Evolutionary conservation across 2,329 filamentous ascomycete genomes (phyloP).

Genomic region (Pseudogymnoascus sp.): DNA sequence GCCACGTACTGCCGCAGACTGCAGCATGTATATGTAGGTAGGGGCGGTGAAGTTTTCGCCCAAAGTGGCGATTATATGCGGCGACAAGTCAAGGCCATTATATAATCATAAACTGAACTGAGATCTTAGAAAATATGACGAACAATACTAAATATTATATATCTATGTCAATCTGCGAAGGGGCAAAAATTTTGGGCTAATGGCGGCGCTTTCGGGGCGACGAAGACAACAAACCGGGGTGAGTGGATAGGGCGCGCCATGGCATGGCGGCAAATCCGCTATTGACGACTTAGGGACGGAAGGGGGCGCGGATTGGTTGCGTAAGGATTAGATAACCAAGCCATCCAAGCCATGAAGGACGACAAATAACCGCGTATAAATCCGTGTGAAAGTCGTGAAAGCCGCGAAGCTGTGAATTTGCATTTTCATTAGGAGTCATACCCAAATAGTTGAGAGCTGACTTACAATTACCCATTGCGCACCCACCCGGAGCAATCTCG

Average conservation of each 20-base stretch:
- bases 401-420: background rate
- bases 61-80: conserved; percentile 2
- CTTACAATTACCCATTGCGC: background rate
- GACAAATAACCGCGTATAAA: background rate
- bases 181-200: background rate
- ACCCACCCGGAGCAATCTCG: background rate
- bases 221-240: background rate
- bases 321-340: background rate
- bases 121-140: background rate
- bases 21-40: background rate
- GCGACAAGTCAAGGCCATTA: background rate
- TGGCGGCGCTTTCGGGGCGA: background rate
- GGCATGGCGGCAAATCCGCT: background rate
- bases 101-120: background rate
- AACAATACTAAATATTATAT: background rate
- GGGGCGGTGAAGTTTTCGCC: background rate
- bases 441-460: background rate
- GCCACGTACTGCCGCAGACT: conserved; percentile 1
- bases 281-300: background rate
- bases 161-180: background rate
- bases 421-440: background rate
- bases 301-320: background rate
- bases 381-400: background rate
- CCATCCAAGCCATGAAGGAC: background rate
- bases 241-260: background rate